Evolutionary conservation across 2,329 filamentous ascomycete species (phyloP), one percentile per base, ranked within the genome.

Genomic region (Phyllosticta paracitricarpa): DNA sequence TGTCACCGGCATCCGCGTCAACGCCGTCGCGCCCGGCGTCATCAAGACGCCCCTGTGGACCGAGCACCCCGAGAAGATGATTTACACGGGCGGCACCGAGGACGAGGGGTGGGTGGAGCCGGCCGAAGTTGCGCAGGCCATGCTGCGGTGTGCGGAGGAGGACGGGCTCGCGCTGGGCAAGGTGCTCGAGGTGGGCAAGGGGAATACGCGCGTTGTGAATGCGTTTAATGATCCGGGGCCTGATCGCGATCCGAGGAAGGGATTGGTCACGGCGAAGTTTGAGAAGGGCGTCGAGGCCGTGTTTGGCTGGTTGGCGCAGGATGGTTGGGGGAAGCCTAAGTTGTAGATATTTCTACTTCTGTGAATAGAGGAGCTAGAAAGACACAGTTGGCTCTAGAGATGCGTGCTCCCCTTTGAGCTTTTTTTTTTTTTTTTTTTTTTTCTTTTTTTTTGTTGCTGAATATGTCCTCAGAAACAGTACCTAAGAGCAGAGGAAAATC

Each of bases 1-100:
- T 1, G 67, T 66, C 0, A 66, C 81, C 25, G 81, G 80, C 0
- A 82, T 86, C 58, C 72, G 82, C 0, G 82, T 86, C 17, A 84
- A 82, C 22, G 82, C 78, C 5, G 82, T 86, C 2, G 82, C 82
- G 17, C 84, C 84, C 0, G 84, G 83, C 0, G 70, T 85, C 1
- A 83, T 86, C 65, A 83, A 80, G 64, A 86, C 84, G 12, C 84
- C 84, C 6, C 71, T 86, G 4, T 86, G 82, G 82, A 83, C 79
- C 0, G 83, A 85, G 2, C 77, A 85, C 65, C 81, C 82, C 0
- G 83, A 86, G 69, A 86, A 86, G 68, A 58, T 84, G 66, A 73
- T 73, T 62, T 78, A 81, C 64, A 63, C 85, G 0, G 17, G n/a
- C 1, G 75, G 79, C 48, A 72, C 76, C 30, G 69, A 66, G 8